phyloP scores from a whole-genome alignment of 164 flowering plant species.

The Echeveria elegans region DNA sequence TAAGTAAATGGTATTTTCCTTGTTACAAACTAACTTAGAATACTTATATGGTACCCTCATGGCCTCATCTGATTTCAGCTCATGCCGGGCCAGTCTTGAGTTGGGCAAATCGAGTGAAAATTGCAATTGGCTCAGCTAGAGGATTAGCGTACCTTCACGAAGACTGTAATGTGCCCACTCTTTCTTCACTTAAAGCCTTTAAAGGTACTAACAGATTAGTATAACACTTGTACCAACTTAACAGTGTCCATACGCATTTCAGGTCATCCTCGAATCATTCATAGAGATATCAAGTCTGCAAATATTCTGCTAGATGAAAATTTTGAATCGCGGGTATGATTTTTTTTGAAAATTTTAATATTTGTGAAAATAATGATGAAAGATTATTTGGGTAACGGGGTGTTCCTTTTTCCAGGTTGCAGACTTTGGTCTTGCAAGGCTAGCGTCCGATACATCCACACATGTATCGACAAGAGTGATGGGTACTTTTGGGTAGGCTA shows the following conservation, averaged over 20 bases:
- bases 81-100: constrained; percentile 41
- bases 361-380: background rate
- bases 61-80: constrained; percentile 28
- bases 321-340: constrained; percentile 62
- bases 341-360: background rate
- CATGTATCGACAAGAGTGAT: constrained; percentile 74
- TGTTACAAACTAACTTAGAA: background rate
- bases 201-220: background rate
- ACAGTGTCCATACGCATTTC: background rate
- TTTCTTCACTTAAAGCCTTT: background rate
- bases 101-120: constrained; percentile 51
- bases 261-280: constrained; percentile 84
- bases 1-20: background rate
- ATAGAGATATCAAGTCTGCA: constrained; percentile 74
- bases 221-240: background rate
- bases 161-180: constrained; percentile 45
- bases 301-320: constrained; percentile 57
- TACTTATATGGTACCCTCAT: background rate
- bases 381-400: background rate
- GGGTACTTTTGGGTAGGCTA: constrained; percentile 84
- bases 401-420: constrained; percentile 40
- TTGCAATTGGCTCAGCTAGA: constrained; percentile 68
- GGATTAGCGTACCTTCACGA: constrained; percentile 80
- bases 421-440: constrained; percentile 72
- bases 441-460: constrained; percentile 35